Conservation (phyloP, 2,329 filamentous ascomycete species). For the Aspergillus caelatus region DNA sequence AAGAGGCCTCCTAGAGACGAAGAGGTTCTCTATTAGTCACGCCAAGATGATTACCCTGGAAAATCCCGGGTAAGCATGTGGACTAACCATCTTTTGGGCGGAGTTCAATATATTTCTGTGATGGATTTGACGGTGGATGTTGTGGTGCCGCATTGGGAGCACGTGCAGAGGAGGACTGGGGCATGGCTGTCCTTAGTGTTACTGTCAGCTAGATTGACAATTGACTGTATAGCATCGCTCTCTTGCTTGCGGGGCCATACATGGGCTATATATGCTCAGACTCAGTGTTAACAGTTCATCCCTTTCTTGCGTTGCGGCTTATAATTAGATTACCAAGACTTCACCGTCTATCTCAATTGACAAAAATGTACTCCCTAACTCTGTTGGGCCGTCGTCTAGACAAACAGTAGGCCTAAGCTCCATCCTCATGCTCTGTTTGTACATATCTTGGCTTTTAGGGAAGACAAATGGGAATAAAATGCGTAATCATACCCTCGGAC, state of each 20-base stretch:
- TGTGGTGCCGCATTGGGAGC: neutral
- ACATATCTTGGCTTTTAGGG: neutral
- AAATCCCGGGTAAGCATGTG: neutral
- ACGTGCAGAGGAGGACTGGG: neutral
- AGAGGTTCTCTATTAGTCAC: no score
- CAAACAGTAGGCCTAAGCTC: neutral
- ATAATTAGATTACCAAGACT: neutral
- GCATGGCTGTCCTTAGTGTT: neutral
- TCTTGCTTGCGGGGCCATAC: neutral
- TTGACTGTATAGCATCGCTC: neutral
- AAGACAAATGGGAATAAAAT: accelerated
- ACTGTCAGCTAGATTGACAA: neutral
- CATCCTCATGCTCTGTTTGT: neutral
- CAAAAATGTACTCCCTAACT: no score
- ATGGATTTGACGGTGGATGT: neutral
- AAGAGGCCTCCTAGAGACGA: neutral
- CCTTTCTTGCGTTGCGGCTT: neutral
- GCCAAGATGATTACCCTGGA: neutral
- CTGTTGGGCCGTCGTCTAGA: neutral
- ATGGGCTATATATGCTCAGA: neutral
- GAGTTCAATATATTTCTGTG: conserved; percentile 4
- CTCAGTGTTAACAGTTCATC: neutral
- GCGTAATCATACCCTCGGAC: neutral
- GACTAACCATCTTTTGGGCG: conserved; percentile 10
- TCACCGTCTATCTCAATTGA: neutral